A percentile compares a stretch with the other conserved stretches of the same genome.
Evolutionary conservation across 345 rosid species (phyloP).

Genomic region (Eucalyptus decipiens): DNA sequence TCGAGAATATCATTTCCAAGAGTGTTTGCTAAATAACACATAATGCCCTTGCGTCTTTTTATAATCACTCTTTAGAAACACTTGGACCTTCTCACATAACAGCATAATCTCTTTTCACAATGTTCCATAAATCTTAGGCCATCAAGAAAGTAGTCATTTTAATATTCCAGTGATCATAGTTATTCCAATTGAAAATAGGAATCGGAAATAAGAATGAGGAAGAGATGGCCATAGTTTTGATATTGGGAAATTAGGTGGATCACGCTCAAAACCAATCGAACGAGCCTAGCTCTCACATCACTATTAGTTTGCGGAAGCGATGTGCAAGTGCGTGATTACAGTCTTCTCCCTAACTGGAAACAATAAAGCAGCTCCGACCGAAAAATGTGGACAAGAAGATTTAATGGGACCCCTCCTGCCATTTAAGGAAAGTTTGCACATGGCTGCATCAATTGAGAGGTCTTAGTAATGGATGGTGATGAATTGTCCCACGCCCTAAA

Average conservation of each 20-base stretch:
- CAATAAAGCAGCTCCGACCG: background rate
- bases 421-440: background rate
- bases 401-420: background rate
- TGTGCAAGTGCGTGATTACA: background rate
- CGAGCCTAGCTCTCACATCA: background rate
- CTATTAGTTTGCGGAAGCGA: background rate
- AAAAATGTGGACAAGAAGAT: background rate
- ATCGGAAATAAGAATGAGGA: background rate
- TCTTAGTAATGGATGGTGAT: background rate
- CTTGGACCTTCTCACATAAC: background rate
- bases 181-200: background rate
- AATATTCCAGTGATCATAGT: background rate
- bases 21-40: background rate
- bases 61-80: background rate
- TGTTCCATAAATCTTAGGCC: background rate
- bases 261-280: background rate
- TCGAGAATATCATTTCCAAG: background rate
- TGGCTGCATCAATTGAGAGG: background rate
- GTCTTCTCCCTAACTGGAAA: background rate
- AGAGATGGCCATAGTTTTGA: background rate
- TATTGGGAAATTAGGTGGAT: background rate
- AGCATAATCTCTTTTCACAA: background rate
- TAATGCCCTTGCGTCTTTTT: background rate
- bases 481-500: background rate
- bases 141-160: background rate